These are phyloP conservation scores for Clonostachys rhizophaga DNA, from an alignment of 2,329 filamentous ascomycete genomes.

Conservation along the genomic window DNA sequence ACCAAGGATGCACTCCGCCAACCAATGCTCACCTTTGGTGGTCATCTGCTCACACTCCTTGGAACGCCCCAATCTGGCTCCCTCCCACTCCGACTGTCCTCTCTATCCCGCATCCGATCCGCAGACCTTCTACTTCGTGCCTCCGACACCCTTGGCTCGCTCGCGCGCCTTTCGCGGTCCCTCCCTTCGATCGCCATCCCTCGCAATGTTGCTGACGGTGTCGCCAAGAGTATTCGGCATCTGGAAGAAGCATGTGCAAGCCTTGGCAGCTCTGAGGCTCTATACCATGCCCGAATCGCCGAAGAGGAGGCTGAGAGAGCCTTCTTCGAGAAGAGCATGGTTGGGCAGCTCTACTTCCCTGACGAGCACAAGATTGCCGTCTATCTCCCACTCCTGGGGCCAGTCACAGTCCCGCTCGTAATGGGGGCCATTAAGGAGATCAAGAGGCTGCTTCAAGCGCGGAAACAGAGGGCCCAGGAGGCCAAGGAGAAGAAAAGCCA, in stretches of 20 bases:
- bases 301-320: constrained; percentile 87
- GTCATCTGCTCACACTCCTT: constrained; percentile 82
- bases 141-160: constrained; percentile 87
- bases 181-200: constrained; percentile 91
- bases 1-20: constrained; percentile 64
- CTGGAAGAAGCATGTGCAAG: constrained; percentile 72
- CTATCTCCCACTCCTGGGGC: constrained; percentile 86
- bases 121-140: constrained; percentile 83
- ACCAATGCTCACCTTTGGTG: constrained; percentile 84
- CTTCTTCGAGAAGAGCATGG: constrained; percentile 99
- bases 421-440: constrained; percentile 82
- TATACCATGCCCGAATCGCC: constrained; percentile 78
- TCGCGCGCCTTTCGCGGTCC: constrained; percentile 79
- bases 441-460: constrained; percentile 52
- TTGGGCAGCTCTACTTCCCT: constrained; percentile 96
- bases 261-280: constrained; percentile 60
- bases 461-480: constrained; percentile 34
- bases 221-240: constrained; percentile 73
- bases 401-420: constrained; percentile 82
- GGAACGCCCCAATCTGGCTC: constrained; percentile 82
- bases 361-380: constrained; percentile 98
- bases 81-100: constrained; percentile 78
- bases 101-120: constrained; percentile 78
- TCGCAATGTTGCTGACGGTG: constrained; percentile 77
- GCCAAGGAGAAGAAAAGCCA: constrained; percentile 30